Evolutionary conservation across 2,329 filamentous ascomycete genomes (phyloP).

Genomic region (Setomelanomma holmii): DNA sequence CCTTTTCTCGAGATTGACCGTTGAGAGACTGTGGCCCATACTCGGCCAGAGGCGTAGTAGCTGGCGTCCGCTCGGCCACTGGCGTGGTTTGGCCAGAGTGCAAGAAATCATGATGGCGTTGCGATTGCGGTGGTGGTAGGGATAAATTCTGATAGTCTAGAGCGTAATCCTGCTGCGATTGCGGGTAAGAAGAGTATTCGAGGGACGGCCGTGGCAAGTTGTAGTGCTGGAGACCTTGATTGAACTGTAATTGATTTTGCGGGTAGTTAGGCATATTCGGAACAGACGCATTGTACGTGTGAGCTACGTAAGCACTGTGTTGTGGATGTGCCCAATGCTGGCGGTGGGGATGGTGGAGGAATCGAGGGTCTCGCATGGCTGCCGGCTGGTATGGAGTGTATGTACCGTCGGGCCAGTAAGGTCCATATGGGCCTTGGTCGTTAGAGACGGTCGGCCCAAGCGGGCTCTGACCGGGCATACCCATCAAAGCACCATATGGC

Average conservation of each 20-base stretch:
- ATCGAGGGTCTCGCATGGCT: constrained; percentile 50
- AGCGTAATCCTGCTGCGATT: constrained; percentile 29
- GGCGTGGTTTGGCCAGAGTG: constrained; percentile 42
- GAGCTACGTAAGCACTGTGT: constrained; percentile 34
- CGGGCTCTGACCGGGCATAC: constrained; percentile 42
- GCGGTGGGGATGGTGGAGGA: constrained; percentile 37
- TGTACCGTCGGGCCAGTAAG: constrained; percentile 52
- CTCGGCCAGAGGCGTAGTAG: constrained; percentile 38
- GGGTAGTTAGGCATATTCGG: constrained; percentile 35
- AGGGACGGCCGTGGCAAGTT: constrained; percentile 27
- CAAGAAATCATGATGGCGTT: constrained; percentile 34
- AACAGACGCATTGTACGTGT: constrained; percentile 34
- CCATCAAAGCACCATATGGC: constrained; percentile 41
- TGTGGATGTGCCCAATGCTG: constrained; percentile 43
- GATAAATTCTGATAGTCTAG: constrained; percentile 38
- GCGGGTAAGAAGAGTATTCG: constrained; percentile 36
- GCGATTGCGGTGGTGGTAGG: constrained; percentile 25
- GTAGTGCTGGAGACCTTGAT: constrained; percentile 33
- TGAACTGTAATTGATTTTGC: constrained; percentile 33
- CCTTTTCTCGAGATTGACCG: constrained; percentile 52
- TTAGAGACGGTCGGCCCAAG: constrained; percentile 51
- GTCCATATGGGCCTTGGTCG: constrained; percentile 49
- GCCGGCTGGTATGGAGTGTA: constrained; percentile 51
- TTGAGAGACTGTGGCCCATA: constrained; percentile 52
- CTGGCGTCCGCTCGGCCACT: constrained; percentile 27